Evolutionary conservation across 108 stramenopile genomes (phyloP).

Genomic region (Stephanodiscus triporus): DNA sequence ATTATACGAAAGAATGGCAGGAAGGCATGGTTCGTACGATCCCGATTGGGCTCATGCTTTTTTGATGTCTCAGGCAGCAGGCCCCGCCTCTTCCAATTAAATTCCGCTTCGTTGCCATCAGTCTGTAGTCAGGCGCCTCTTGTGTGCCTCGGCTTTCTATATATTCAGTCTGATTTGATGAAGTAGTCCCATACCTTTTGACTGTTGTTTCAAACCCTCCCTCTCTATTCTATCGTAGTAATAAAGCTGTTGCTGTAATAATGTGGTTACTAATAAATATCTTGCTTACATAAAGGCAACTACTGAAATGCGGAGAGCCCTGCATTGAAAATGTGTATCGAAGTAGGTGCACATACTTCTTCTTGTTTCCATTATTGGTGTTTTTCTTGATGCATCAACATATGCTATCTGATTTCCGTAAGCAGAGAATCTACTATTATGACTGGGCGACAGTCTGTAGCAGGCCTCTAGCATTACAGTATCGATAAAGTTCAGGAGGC

Average conservation of each 20-base stretch:
- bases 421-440: background rate
- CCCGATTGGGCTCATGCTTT: constrained; percentile 20
- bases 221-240: no score
- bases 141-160: background rate
- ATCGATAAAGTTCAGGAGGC: constrained; percentile 61
- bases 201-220: no score
- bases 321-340: no score
- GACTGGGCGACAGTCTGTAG: constrained; percentile 37
- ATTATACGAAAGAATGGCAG: constrained; percentile 22
- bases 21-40: constrained; percentile 28
- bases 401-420: background rate
- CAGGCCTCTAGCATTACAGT: constrained; percentile 59
- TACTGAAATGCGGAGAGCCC: no score
- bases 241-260: no score
- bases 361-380: no score
- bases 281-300: no score
- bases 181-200: no score
- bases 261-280: no score
- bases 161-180: no score
- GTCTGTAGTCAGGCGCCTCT: background rate
- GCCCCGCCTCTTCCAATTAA: background rate
- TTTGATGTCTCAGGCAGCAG: background rate
- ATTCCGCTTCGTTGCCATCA: background rate
- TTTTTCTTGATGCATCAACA: no score
- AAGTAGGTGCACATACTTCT: no score